Evolutionary conservation across 2,329 filamentous ascomycete species (phyloP).

Genomic region (Fusarium graminum): DNA sequence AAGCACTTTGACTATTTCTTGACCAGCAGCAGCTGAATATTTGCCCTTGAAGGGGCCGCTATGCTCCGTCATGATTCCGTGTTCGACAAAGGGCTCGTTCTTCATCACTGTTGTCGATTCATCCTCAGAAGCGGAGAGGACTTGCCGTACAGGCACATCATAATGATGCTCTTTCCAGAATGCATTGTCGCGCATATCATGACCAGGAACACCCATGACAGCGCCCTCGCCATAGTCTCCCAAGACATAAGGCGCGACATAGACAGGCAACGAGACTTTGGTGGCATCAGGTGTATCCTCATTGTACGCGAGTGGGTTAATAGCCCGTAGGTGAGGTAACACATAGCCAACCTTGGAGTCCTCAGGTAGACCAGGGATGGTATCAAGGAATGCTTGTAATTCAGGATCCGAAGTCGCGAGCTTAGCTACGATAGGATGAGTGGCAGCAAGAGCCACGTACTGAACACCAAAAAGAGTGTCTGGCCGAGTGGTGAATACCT

Average conservation of each 20-base stretch:
- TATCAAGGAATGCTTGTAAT: constrained; percentile 76
- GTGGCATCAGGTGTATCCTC: constrained; percentile 63
- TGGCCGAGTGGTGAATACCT: constrained; percentile 86
- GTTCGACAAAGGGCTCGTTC: constrained; percentile 70
- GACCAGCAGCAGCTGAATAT: constrained; percentile 71
- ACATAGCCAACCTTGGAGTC: constrained; percentile 77
- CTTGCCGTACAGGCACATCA: constrained; percentile 71
- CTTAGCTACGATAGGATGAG: constrained; percentile 75
- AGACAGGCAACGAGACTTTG: constrained; percentile 76
- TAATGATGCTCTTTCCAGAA: constrained; percentile 82
- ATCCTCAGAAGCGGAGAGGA: constrained; percentile 67
- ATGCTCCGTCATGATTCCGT: constrained; percentile 75
- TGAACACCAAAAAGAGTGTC: constrained; percentile 91
- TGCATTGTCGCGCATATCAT: constrained; percentile 81
- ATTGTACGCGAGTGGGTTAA: constrained; percentile 74
- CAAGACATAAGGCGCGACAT: constrained; percentile 86
- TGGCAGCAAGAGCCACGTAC: constrained; percentile 82
- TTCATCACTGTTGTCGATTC: constrained; percentile 59
- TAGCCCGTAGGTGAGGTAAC: constrained; percentile 70
- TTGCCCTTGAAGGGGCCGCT: constrained; percentile 75
- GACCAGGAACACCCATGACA: constrained; percentile 91
- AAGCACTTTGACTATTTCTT: constrained; percentile 70
- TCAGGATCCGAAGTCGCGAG: constrained; percentile 70
- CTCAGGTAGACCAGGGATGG: constrained; percentile 66
- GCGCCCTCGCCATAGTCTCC: constrained; percentile 89